Evolutionary conservation across 768 basidiomycete species (phyloP), one percentile per base, ranked within the genome.

Genomic region (Xerocomellus amylosporus): DNA sequence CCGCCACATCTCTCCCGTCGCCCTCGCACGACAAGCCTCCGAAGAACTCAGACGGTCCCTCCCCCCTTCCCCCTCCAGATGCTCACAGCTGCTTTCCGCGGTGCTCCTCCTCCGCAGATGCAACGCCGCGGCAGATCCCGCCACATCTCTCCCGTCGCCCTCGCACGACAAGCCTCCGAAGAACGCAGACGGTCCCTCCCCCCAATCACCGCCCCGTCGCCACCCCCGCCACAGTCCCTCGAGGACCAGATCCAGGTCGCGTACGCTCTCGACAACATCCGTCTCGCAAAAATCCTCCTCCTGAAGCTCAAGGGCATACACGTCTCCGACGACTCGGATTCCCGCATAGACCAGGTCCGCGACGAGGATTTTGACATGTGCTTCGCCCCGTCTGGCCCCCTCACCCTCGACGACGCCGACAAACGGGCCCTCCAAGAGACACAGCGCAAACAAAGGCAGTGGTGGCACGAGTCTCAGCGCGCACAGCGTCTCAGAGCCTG

Each of bases 231-330:
- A 0, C 71, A 63, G 20, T 69, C 82, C 0, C 77, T 87, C 56
- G 77, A 80, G 46, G 86, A 86, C 74, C 82, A 82, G 67, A 76
- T 87, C 36, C 84, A 86, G 62, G 74, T 79, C 61, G 86, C 86
- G 8, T 87, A 87, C 61, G 83, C 85, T 0, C 73, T 77, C 58
- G 85, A 87, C 66, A 74, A 88, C 72, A 80, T 87, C 53, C 84
- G 81, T 54, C 78, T 82, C 56, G 85, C 86, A 42, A 84, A 83
- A 71, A 73, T 82, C 28, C 77, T 87, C 12, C 75, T 85, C n/a
- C 71, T 88, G 46, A 77, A 78, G 20, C 78, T 86, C 59, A 80
- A 66, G 8, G 85, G 85, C 58, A 78, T 86, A 51, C 78, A 85
- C 54, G 80, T 86, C 64, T 73, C 77, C 10, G 75, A 76, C 13